Conservation (phyloP, 2,329 filamentous ascomycete genomes). For the Verticillium zaregamsianum region DNA sequence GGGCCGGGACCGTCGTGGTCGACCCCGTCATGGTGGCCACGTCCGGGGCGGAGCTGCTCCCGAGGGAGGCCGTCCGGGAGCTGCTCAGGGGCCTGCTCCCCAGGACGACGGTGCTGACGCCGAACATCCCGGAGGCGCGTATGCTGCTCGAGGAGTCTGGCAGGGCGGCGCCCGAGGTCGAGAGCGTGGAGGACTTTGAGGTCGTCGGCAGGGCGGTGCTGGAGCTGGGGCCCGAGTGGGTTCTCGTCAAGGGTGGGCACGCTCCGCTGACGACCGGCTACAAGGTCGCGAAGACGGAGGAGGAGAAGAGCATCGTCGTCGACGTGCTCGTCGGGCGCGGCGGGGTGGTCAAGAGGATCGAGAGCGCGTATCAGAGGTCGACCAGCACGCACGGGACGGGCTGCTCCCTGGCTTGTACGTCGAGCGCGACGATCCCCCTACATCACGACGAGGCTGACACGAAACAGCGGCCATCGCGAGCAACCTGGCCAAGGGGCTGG, state of each 20-base stretch:
- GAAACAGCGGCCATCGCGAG: constrained; percentile 68
- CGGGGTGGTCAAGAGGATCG: constrained; percentile 54
- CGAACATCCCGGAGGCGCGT: constrained; percentile 72
- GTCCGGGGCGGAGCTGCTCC: constrained; percentile 67
- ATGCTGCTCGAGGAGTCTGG: constrained; percentile 56
- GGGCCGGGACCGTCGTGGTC: constrained; percentile 58
- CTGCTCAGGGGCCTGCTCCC: constrained; percentile 60
- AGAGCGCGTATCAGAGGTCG: constrained; percentile 67
- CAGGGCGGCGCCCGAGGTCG: constrained; percentile 34
- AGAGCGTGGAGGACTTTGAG: constrained; percentile 62
- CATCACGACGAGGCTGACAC: not conserved
- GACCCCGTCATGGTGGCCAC: constrained; percentile 89
- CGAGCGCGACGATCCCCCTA: not conserved
- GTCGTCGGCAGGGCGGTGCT: constrained; percentile 62
- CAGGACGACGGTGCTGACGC: constrained; percentile 65
- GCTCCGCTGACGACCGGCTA: constrained; percentile 67
- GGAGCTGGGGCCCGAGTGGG: constrained; percentile 68
- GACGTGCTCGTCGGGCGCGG: constrained; percentile 69
- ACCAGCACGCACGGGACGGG: constrained; percentile 92
- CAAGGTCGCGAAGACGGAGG: constrained; percentile 50
- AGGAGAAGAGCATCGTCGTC: constrained; percentile 63
- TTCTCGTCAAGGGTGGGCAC: constrained; percentile 89
- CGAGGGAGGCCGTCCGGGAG: constrained; percentile 56
- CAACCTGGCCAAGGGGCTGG: constrained; percentile 59
- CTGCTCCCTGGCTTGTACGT: constrained; percentile 83